These are phyloP conservation scores for Centrapalus pauciflorus DNA, from an alignment of 129 eudicot species.

Conservation along the genomic window DNA sequence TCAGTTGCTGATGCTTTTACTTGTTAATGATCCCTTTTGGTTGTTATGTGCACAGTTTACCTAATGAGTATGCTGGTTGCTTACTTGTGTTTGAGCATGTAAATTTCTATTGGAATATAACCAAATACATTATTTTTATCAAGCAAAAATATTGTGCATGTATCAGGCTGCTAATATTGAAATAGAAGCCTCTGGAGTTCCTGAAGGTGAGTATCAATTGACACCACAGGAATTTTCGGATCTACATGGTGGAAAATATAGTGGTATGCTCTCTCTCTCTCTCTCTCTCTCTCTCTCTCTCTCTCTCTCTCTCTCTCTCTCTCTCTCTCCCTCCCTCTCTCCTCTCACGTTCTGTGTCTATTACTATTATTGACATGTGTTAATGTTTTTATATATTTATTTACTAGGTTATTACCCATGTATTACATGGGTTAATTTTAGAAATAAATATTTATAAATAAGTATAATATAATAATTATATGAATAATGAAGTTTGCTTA, in stretches of 20 bases:
- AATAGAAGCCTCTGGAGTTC: conserved; percentile 55
- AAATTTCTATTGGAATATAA: neutral
- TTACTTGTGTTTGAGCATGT: neutral
- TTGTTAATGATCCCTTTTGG: neutral
- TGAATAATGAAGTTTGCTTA: too few relatives aligned
- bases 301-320: too few relatives aligned
- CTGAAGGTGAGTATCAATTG: conserved; percentile 49
- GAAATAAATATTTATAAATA: too few relatives aligned
- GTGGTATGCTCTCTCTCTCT: conserved; percentile 34
- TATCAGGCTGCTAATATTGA: conserved; percentile 68
- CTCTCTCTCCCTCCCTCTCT: too few relatives aligned
- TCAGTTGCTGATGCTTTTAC: neutral
- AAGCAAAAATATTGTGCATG: conserved; percentile 18
- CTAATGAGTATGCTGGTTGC: conserved; percentile 12
- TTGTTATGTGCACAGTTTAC: conserved; percentile 9
- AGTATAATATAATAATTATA: too few relatives aligned
- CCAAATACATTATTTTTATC: neutral
- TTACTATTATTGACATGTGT: too few relatives aligned
- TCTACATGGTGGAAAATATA: conserved; percentile 47
- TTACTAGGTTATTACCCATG: too few relatives aligned
- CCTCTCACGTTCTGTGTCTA: too few relatives aligned
- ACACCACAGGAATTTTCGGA: conserved; percentile 41
- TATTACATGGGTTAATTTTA: too few relatives aligned
- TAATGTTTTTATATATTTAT: neutral
- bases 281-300: neutral